Base-by-base conservation (phyloP, 495 filamentous ascomycete species). In the Penicillium samsonianum region DNA sequence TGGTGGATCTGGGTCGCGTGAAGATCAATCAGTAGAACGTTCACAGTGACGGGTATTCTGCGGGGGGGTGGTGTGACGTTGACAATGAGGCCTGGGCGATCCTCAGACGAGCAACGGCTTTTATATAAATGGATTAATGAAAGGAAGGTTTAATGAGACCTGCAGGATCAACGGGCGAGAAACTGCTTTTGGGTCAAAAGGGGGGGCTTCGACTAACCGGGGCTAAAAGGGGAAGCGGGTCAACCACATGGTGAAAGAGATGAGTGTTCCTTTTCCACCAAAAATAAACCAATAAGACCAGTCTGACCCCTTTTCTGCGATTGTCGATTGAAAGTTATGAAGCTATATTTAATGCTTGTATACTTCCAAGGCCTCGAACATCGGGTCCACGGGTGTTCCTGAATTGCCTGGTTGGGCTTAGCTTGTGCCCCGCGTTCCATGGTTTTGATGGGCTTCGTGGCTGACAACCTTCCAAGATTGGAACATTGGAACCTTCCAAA, bases 181-280 rank as follows among this genome's bases (percentile, higher is more conserved):
- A 64, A 54, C 67, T 69, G 61, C 61, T 63, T 69, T 63, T 50
- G 60, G 62, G 50, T 44, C 63, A 69, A 67, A 65, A 57, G 67
- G 67, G 67, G 67, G 55, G 59, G 45, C 30, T 28, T 51, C 53
- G 61, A 45, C 58, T 57, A 58, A 57, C 44, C 33, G 58, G 59
- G 59, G 53, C 46, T 55, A 60, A 62, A 56, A 62, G 60, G 59
- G 57, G 61, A 57, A 53, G 65, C 65, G 65, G 62, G 65, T 68
- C 63, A 42, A 55, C 53, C 30, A 47, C 53, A 55, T 46, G 42
- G 30, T 37, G 43, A 55, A 45, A 55, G 31, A 55, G 38, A 22
- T 20, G 44, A 38, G 19, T 9, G 4, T 41, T 52, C 25, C 19
- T 25, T 12, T 20, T n/a, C 16, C 30, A 31, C 35, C 37, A 33